These are phyloP conservation scores for Pythium dissimile DNA, from an alignment of 352 stramenopile genomes.

Conservation along the genomic window DNA sequence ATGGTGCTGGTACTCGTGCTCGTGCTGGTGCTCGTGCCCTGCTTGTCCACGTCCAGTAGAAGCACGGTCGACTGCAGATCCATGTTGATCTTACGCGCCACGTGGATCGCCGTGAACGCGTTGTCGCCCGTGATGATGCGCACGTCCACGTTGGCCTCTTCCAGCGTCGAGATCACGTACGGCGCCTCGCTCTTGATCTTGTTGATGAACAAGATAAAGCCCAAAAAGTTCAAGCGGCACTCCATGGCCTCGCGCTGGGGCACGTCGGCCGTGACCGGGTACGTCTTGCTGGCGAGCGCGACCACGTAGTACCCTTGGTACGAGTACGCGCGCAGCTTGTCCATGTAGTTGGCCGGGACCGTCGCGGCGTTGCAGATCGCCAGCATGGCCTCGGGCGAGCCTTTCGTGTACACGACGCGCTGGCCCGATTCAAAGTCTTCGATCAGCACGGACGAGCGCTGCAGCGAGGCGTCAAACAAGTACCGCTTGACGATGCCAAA, in stretches of 20 bases:
- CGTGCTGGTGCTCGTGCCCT: too few species aligned
- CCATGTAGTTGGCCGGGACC: conserved; percentile 70
- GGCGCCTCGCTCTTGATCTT: conserved; percentile 83
- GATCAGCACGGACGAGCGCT: conserved; percentile 68
- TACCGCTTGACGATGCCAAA: conserved; percentile 72
- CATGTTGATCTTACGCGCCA: conserved; percentile 73
- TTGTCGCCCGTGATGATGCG: conserved; percentile 91
- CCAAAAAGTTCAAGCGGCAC: conserved; percentile 65
- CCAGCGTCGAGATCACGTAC: conserved; percentile 74
- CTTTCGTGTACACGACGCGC: conserved; percentile 67
- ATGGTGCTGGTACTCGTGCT: too few species aligned
- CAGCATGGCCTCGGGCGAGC: conserved; percentile 54
- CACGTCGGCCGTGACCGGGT: conserved; percentile 45
- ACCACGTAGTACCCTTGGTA: conserved; percentile 86
- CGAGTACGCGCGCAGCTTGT: conserved; percentile 51
- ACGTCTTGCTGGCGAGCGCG: conserved; percentile 56
- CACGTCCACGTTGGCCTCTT: conserved; percentile 70
- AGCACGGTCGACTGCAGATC: conserved; percentile 51
- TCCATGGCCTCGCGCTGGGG: conserved; percentile 76
- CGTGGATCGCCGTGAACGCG: conserved; percentile 70
- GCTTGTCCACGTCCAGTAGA: conserved; percentile 28
- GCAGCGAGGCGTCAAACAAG: conserved; percentile 63
- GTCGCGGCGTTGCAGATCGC: conserved; percentile 60
- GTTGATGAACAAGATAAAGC: conserved; percentile 90
- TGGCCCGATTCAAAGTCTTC: conserved; percentile 63